Evolutionary conservation across 495 filamentous ascomycete species (phyloP).

Genomic region (Letharia lupina): DNA sequence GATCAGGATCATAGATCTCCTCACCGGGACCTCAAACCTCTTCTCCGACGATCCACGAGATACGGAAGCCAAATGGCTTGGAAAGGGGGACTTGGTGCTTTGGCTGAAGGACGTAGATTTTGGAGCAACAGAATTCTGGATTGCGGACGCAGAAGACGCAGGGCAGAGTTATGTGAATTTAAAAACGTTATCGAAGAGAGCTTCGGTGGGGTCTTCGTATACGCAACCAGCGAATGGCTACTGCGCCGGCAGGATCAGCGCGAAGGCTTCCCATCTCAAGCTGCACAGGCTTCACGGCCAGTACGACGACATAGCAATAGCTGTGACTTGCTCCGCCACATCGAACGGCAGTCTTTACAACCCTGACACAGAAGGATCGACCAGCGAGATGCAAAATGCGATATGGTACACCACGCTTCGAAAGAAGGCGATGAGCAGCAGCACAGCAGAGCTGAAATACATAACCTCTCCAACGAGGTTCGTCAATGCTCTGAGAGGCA

Average conservation of each 20-base stretch:
- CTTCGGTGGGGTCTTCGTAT: neutral
- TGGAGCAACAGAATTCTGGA: constrained; percentile 54
- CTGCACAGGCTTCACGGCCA: constrained; percentile 50
- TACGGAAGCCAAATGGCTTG: constrained; percentile 67
- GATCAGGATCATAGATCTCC: constrained; percentile 59
- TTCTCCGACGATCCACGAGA: constrained; percentile 54
- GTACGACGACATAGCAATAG: constrained; percentile 57
- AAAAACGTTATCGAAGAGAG: neutral
- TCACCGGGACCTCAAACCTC: constrained; percentile 53
- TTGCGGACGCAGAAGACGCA: constrained; percentile 47
- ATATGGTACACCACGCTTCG: constrained; percentile 58
- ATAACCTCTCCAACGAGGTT: constrained; percentile 13
- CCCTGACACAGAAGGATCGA: constrained; percentile 40
- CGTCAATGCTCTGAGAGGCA: constrained; percentile 50
- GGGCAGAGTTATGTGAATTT: constrained; percentile 38
- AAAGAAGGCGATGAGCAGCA: constrained; percentile 15
- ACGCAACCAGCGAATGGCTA: constrained; percentile 27
- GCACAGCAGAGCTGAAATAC: neutral
- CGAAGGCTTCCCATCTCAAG: constrained; percentile 59
- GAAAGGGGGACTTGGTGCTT: constrained; percentile 51
- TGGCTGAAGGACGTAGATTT: constrained; percentile 55
- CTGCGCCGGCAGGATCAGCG: constrained; percentile 43
- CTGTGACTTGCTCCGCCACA: constrained; percentile 51
- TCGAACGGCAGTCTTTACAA: constrained; percentile 50
- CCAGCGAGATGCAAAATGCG: constrained; percentile 44